Base-by-base conservation (phyloP, 2,329 filamentous ascomycete species). In the Polychaeton citri region DNA sequence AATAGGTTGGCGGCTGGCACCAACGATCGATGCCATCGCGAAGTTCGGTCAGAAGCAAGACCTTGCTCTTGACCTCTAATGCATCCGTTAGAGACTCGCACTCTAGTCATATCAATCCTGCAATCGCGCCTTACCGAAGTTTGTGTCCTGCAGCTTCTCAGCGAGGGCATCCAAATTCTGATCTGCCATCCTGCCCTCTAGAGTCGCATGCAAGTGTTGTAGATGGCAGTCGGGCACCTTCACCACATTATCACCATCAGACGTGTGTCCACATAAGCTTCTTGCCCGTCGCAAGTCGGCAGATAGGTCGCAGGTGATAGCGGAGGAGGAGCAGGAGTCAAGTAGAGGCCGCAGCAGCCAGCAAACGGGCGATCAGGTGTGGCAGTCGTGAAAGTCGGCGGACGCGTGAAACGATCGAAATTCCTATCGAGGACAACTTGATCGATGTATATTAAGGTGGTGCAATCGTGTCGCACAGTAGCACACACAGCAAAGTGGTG, bases 21-120 rank as follows among this genome's bases (percentile, higher is more conserved):
- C 90, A 93, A 52, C 85, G 73, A 51, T 98, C 92, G 48, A 96
- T 78, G 51, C 74, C 85, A 62, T 99, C 92, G 56, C 90, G 84
- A 51, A 98, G 69, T 46, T 87, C 81, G 35, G 79, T 77, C 43
- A 88, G 85, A 44, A 86, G 77, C 51, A 85, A 83, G 43, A 81
- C 73, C 64, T 87, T 92, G 39, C 76, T 63, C 64, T 83, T 84
- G 39, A 79, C 64, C 65, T 96, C 90, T 94, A 48, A 30, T 20
- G 2, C 9, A 13, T 16, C 4, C 12, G 4, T 5, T 16, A 15
- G 18, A 10, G 10, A 32, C 12, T 5, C 9, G 13, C 30, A 12
- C 10, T 13, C 4, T 4, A 15, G 12, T 19, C 20, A 16, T 32
- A 32, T 17, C 5, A 5, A 4, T 19, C 13, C 13, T 17, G 13